A percentile compares a stretch with the other conserved stretches of the same genome.
phyloP scores from a whole-genome alignment of 352 stramenopile genomes.

The Pythium aphanidermatum region DNA sequence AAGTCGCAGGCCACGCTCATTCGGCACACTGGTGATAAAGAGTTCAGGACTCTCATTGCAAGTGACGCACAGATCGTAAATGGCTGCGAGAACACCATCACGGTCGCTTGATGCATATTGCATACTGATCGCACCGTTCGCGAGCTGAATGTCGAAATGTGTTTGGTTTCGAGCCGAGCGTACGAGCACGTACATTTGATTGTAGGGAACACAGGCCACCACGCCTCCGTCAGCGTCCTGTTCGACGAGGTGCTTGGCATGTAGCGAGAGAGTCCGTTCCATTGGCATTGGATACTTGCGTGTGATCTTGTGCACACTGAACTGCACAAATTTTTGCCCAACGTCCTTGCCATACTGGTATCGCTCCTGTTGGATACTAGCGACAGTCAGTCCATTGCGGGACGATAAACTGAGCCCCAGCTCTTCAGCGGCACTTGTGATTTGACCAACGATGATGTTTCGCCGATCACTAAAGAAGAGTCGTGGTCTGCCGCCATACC shows the following conservation, averaged over 20 bases:
- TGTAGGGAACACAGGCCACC: slow-evolving; percentile 55
- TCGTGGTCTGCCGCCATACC: slow-evolving; percentile 56
- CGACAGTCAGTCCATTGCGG: slow-evolving; percentile 26
- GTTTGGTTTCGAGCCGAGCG: slow-evolving; percentile 31
- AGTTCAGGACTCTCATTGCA: slow-evolving; percentile 68
- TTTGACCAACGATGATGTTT: slow-evolving; percentile 38
- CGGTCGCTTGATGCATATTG: slow-evolving; percentile 63
- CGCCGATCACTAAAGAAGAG: slow-evolving; percentile 71
- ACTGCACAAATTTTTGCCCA: slow-evolving; percentile 62
- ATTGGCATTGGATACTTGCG: slow-evolving; percentile 49
- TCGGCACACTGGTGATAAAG: slow-evolving; percentile 61
- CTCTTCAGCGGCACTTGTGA: slow-evolving; percentile 46
- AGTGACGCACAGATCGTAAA: slow-evolving; percentile 76
- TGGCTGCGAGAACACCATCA: slow-evolving; percentile 63
- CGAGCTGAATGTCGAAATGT: slow-evolving; percentile 74
- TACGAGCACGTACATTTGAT: slow-evolving; percentile 66
- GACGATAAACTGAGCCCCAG: slow-evolving; percentile 54
- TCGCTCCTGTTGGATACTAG: slow-evolving; percentile 43
- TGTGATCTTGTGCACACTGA: slow-evolving; percentile 57
- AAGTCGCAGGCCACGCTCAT: slow-evolving; percentile 61
- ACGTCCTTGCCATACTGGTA: slow-evolving; percentile 35
- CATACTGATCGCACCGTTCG: slow-evolving; percentile 41
- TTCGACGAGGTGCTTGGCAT: slow-evolving; percentile 68
- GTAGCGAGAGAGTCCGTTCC: slow-evolving; percentile 51
- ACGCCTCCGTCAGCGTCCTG: slow-evolving; percentile 43